Evolutionary conservation across 2,329 filamentous ascomycete genomes (phyloP), one percentile per base, ranked within the genome.

Genomic region (Claviceps pusilla): DNA sequence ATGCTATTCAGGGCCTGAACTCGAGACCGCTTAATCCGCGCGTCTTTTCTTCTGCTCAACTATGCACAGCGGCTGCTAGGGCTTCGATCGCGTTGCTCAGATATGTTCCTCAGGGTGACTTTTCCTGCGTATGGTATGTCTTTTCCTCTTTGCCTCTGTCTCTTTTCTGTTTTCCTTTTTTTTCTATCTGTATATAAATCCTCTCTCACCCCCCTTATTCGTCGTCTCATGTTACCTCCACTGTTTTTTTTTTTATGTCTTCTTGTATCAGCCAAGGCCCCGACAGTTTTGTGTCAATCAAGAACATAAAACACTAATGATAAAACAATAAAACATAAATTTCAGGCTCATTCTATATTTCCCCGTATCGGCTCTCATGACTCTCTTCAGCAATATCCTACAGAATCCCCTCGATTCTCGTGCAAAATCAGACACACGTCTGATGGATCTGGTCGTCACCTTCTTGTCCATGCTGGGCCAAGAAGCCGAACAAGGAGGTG

Each of bases 81-180:
- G 90, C 91, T 2, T 95, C 89, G 3, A 96, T 98, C 55, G 88
- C 93, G 57, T 71, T 98, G 46, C 83, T 98, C 58, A 95, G 95
- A 69, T 97, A 97, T 67, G 89, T 97, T 50, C 93, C 93, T 0
- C 89, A 95, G 65, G 90, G 90, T 48, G 93, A 98, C 66, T 90
- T 90, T 65, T 85, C 87, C 50, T 96, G 89, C 69, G 90, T 97
- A 52, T 98, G 93, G 91, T 94, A 72, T 73, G 84, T 73, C 16
- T 29, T 5, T 19, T 2, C 14, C 14, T 42, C 28, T 31, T 33
- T 16, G 7, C n/a, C 11, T 24, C 3, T 16, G 24, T 50, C 3
- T 48, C 24, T 10, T 31, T 31, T 42, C 19, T 19, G 7, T 12
- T 31, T 19, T 28, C 7, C 11, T 39, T 50, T 9, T 48, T 16